Evolutionary conservation across 768 basidiomycete genomes (phyloP), one percentile per base, ranked within the genome.

Genomic region (Suillus occidentalis): DNA sequence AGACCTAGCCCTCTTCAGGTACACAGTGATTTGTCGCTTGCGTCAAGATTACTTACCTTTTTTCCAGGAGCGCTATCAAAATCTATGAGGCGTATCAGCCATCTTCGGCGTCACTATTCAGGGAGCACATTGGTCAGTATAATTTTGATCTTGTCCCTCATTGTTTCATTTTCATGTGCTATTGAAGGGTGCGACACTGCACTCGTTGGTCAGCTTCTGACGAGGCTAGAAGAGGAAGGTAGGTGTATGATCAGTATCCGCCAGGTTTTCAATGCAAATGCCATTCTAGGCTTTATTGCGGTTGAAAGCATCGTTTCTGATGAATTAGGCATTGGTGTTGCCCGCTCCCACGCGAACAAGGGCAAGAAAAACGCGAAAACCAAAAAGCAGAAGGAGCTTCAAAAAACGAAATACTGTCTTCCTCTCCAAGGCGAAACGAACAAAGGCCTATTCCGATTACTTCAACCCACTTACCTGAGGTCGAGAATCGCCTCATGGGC

Each of bases 1-100:
- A 69, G 88, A 89, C 57, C 79, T 94, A 28, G 86, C 90, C 1
- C 79, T 88, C 36, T 90, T 91, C 73, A 85, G 92, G 92, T 89
- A 56, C 60, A 68, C 36, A 31, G 9, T 25, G 18, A 69, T 49
- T 18, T 37, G 7, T 59, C 39, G 13, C n/a, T 61, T 53, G 52
- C 43, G 37, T n/a, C n/a, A 61, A 28, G 8, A 40, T 37, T 18
- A 59, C 58, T 55, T 61, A 58, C 25, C 18, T 50, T 60, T 60
- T 68, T 62, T 36, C 14, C 60, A 89, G 89, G 70, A 83, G 88
- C 57, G 89, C 89, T 18, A 87, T 92, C 69, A 92, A 92, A 72
- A 76, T 88, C 45, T 86, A 83, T 37, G 89, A 92, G 72, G 73
- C 75, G 14, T 71, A 82, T 60, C 79, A 79, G 39, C 79, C 79